phyloP scores from a whole-genome alignment of 2,329 filamentous ascomycete genomes.

The Neophaeococcomyces mojaviensis region DNA sequence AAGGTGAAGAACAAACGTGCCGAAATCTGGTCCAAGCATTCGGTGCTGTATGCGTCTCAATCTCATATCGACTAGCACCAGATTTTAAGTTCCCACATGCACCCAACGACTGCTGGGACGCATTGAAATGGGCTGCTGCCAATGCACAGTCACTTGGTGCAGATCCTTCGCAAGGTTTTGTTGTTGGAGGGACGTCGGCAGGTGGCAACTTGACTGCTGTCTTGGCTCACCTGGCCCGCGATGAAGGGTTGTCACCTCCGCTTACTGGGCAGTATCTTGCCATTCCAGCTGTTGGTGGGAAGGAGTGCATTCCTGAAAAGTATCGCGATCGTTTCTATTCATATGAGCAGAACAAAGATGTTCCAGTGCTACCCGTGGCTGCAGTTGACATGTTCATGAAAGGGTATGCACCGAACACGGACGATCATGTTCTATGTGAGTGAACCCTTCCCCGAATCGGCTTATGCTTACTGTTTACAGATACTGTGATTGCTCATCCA shows the following conservation, averaged over 20 bases:
- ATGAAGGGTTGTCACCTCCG: conserved; percentile 31
- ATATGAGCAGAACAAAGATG: conserved; percentile 37
- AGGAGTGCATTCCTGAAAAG: conserved; percentile 29
- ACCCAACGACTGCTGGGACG: conserved; percentile 21
- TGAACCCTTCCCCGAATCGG: neutral
- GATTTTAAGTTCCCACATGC: conserved; percentile 21
- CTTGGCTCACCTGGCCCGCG: conserved; percentile 29
- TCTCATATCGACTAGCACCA: conserved; percentile 20
- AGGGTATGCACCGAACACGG: conserved; percentile 18
- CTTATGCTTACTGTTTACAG: conserved; percentile 1
- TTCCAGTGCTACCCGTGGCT: conserved; percentile 28
- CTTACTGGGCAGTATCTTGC: conserved; percentile 42
- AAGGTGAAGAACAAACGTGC: conserved; percentile 20
- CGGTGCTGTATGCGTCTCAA: conserved; percentile 17
- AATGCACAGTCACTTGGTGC: conserved; percentile 33
- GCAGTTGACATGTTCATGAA: conserved; percentile 24
- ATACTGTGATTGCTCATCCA: conserved; percentile 13
- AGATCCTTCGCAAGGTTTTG: conserved; percentile 39
- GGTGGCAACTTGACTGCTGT: conserved; percentile 33
- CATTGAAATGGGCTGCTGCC: conserved; percentile 24
- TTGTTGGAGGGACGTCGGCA: conserved; percentile 44
- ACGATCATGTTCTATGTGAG: conserved; percentile 16
- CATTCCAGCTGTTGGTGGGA: conserved; percentile 30
- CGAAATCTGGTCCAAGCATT: conserved; percentile 21
- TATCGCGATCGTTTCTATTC: conserved; percentile 27